Evolutionary conservation across 106 monocot genomes (phyloP), one percentile per base, ranked within the genome.

Genomic region (Amphibolis antarctica): DNA sequence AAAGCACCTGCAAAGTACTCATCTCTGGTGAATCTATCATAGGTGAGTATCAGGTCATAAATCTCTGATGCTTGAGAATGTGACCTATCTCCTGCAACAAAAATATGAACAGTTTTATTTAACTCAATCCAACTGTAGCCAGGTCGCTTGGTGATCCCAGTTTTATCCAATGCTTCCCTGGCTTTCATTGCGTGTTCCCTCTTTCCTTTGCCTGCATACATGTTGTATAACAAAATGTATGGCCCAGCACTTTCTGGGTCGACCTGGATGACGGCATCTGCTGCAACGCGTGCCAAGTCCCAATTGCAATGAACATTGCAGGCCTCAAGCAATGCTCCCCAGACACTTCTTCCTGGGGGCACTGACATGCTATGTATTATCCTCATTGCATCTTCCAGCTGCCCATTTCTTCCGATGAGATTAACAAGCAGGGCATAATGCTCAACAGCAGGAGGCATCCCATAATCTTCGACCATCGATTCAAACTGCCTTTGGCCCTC

Each of bases 121-220:
- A 89, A 24, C 62, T 89, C 93, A 56, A 94, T 94, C 93, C 93
- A 94, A 68, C 93, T 94, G 53, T 69, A 83, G 1, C 93, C 93
- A 20, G 81, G 75, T 28, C 79, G 81, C 69, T 94, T 94, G 5
- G 66, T 36, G 54, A 94, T 74, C 21, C 79, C 63, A 26, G 60
- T 58, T 63, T 17, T 66, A 46, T 89, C 83, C 82, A 94, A 86
- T 27, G 44, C 49, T 63, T 83, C 70, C 66, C 89, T 86, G 53
- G 78, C 70, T 69, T 75, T 70, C 7, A 48, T 46, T 11, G 93
- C 93, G 58, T 81, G 77, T 50, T 57, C 71, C 93, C 88, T 89
- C 18, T 74, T 71, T n/a, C 83, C 83, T 51, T 77, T 65, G 73
- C 77, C 79, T 20, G 77, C 89, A 76, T 89, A 79, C 69, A 83